Percentiles rank a stretch among this genome's conserved stretches.
Conservation (phyloP, 2,329 filamentous ascomycete genomes). For the Aspergillus fructus region DNA sequence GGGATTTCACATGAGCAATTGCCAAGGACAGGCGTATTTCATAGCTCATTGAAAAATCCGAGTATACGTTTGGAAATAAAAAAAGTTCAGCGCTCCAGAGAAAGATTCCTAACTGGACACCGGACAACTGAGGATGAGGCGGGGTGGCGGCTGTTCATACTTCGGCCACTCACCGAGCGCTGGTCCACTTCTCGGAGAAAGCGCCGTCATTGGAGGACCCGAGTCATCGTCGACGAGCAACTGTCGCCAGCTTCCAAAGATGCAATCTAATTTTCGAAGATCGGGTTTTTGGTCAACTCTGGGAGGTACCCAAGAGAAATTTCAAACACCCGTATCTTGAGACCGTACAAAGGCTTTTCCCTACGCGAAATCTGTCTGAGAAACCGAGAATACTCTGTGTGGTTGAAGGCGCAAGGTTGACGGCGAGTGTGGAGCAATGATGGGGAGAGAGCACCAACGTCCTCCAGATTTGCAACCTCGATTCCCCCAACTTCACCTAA, state of each 20-base stretch:
- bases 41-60: neutral
- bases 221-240: neutral
- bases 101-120: neutral
- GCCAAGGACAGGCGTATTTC: neutral
- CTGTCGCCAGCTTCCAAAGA: neutral
- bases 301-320: neutral
- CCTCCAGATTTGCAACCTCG: neutral
- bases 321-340: neutral
- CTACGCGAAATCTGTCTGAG: neutral
- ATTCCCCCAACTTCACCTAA: neutral
- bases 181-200: slow-evolving; percentile 5
- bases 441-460: neutral
- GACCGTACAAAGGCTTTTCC: neutral
- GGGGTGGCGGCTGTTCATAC: slow-evolving; percentile 2
- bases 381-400: neutral
- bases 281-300: too few species aligned
- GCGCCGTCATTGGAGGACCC: slow-evolving; percentile 3
- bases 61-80: neutral
- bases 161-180: neutral
- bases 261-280: neutral
- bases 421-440: neutral
- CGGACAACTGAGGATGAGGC: neutral
- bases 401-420: neutral
- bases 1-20: neutral
- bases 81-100: neutral